Conservation (phyloP, 192 early-diverging fungal species). For the Coemansia asiatica region DNA sequence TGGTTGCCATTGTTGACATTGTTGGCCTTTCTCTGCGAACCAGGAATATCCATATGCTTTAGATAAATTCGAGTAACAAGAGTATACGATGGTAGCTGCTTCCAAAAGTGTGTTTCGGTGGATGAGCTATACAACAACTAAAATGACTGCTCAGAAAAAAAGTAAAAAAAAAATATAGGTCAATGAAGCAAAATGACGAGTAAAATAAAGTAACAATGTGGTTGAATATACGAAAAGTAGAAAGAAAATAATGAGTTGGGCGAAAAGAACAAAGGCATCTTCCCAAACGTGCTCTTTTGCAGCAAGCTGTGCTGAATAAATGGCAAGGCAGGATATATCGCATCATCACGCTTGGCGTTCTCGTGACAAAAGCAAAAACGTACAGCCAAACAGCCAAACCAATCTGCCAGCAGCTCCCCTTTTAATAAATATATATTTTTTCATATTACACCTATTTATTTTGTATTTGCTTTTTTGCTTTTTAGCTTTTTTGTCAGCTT, state of each 20-base stretch:
- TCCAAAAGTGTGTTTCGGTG: neutral
- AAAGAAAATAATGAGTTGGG: too few species aligned
- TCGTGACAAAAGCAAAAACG: neutral
- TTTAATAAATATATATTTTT: too few species aligned
- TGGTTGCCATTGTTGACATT: conserved; percentile 14
- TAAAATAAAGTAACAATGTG: neutral
- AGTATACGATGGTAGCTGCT: neutral
- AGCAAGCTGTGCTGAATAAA: too few species aligned
- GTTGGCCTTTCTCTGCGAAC: conserved; percentile 8
- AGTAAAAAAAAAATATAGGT: neutral
- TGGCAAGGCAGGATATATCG: neutral
- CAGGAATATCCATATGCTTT: conserved; percentile 37
- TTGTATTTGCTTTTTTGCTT: neutral
- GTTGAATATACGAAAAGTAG: too few species aligned
- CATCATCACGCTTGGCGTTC: neutral
- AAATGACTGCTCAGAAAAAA: neutral
- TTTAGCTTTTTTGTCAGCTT: neutral
- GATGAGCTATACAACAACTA: neutral
- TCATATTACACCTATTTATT: neutral
- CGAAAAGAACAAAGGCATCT: too few species aligned
- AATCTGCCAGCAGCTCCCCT: too few species aligned
- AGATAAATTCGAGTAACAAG: neutral
- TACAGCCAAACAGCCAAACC: too few species aligned
- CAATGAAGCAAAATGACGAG: too few species aligned
- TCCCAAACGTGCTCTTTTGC: too few species aligned